A percentile compares a stretch with the other conserved stretches of the same genome.
Conservation (phyloP, 1,139 yeast genomes). For the Lodderomyces beijingensis region DNA sequence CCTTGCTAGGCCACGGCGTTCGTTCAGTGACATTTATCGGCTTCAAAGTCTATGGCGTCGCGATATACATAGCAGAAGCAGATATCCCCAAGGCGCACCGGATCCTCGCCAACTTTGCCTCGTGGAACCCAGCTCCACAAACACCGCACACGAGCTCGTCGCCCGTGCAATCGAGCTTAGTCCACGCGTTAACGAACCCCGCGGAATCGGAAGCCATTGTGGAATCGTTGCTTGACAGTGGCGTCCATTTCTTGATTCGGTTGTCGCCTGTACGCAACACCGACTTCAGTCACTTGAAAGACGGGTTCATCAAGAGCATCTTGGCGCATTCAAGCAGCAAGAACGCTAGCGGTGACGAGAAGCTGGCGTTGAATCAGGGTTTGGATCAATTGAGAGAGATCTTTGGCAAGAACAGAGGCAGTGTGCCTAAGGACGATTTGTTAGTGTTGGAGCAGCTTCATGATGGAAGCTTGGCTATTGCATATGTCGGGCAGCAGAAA, state of each 20-base stretch:
- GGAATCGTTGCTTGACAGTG: slow-evolving; percentile 52
- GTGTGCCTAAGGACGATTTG: slow-evolving; percentile 62
- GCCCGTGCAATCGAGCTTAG: background rate
- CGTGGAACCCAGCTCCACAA: slow-evolving; percentile 7
- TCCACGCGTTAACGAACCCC: slow-evolving; percentile 15
- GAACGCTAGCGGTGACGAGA: slow-evolving; percentile 11
- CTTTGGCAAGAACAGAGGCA: slow-evolving; percentile 44
- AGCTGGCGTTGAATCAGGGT: slow-evolving; percentile 44
- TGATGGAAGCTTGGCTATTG: slow-evolving; percentile 43
- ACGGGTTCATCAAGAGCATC: slow-evolving; percentile 80
- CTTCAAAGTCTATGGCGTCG: slow-evolving; percentile 86
- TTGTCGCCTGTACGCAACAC: slow-evolving; percentile 87
- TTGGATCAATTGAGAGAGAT: slow-evolving; percentile 51
- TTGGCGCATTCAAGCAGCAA: slow-evolving; percentile 51
- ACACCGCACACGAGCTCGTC: slow-evolving; percentile 5
- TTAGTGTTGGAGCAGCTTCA: slow-evolving; percentile 45
- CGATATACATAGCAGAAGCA: slow-evolving; percentile 63
- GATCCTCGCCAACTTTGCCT: slow-evolving; percentile 28
- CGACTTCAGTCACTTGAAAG: slow-evolving; percentile 82
- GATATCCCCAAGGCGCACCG: slow-evolving; percentile 47
- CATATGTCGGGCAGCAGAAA: slow-evolving; percentile 33
- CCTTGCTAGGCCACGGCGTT: slow-evolving; percentile 72
- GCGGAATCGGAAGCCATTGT: slow-evolving; percentile 46
- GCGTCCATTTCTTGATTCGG: slow-evolving; percentile 62
- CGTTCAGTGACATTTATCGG: slow-evolving; percentile 76